These are phyloP conservation scores for Kregervanrija pseudodelftensis DNA, from an alignment of 805 yeast genomes.

Conservation along the genomic window DNA sequence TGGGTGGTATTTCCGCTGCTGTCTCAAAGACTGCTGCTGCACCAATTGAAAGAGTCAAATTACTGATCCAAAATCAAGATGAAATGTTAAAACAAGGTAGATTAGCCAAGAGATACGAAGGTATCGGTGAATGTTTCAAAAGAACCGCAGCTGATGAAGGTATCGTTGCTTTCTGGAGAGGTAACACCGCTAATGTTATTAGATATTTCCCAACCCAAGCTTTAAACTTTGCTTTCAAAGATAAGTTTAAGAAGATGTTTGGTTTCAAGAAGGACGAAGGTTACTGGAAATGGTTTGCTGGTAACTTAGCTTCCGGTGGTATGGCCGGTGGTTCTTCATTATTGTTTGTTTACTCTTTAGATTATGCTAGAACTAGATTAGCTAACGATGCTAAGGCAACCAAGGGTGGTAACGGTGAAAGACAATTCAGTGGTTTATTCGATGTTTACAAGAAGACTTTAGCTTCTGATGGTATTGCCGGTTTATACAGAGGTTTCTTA, in stretches of 20 bases:
- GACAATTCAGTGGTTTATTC: constrained; percentile 95
- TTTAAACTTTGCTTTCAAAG: constrained; percentile 97
- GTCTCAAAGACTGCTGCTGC: constrained; percentile 95
- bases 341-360: constrained; percentile 91
- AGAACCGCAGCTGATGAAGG: constrained; percentile 95
- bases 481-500: constrained; percentile 99
- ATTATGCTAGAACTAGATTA: constrained; percentile 97
- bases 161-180: constrained; percentile 94
- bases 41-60: constrained; percentile 96
- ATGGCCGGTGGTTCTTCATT: constrained; percentile 95
- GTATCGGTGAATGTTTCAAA: constrained; percentile 89
- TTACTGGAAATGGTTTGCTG: constrained; percentile 91
- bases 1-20: constrained; percentile 99
- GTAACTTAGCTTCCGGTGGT: constrained; percentile 99
- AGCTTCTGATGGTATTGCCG: constrained; percentile 94
- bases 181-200: constrained; percentile 98
- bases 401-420: constrained; percentile 69
- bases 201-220: constrained; percentile 99
- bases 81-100: constrained; percentile 98
- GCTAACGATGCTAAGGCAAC: constrained; percentile 96
- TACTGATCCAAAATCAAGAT: constrained; percentile 95
- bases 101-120: constrained; percentile 75
- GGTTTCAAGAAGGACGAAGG: constrained; percentile 96
- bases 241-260: constrained; percentile 89
- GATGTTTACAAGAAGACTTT: constrained; percentile 96